phyloP scores from a whole-genome alignment of 2,329 filamentous ascomycete species.

The Purpureocillium takamizusanense region DNA sequence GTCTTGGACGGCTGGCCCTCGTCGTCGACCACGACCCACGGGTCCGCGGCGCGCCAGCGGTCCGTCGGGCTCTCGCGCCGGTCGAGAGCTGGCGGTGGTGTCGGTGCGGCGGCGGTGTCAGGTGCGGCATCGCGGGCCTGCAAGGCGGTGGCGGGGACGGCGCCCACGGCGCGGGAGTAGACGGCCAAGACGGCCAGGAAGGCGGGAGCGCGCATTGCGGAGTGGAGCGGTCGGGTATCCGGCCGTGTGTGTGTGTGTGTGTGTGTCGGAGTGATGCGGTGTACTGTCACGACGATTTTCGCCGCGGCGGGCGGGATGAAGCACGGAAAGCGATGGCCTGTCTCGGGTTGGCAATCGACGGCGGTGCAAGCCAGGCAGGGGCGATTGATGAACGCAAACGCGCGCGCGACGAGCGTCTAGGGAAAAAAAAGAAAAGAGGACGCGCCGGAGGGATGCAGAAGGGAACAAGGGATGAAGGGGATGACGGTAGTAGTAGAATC shows the following conservation, averaged over 20 bases:
- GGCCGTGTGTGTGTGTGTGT: not conserved
- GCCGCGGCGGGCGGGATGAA: too few relatives aligned
- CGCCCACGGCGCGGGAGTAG: slow-evolving; percentile 15
- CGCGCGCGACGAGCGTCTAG: too few relatives aligned
- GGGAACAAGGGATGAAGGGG: too few relatives aligned
- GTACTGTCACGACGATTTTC: not conserved
- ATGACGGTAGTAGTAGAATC: too few relatives aligned
- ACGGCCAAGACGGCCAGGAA: slow-evolving; percentile 17
- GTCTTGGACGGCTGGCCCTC: slow-evolving; percentile 35
- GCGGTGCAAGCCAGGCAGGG: not conserved
- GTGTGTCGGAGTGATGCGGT: not conserved
- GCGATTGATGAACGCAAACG: too few relatives aligned
- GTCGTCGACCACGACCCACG: slow-evolving; percentile 43
- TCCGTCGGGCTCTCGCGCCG: slow-evolving; percentile 10
- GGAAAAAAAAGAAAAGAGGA: too few relatives aligned
- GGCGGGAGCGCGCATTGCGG: slow-evolving; percentile 22
- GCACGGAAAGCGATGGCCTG: too few relatives aligned
- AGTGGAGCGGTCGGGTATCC: not conserved
- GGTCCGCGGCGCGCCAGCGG: slow-evolving; percentile 21
- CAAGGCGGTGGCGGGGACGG: slow-evolving; percentile 16
- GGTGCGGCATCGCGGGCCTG: too few relatives aligned
- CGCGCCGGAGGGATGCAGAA: too few relatives aligned
- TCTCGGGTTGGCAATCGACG: too few relatives aligned
- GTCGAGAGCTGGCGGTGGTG: slow-evolving; percentile 6
- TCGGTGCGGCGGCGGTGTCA: not conserved